Evolutionary conservation across 176 grass and related monocot species (phyloP), one percentile per base, ranked within the genome.

Genomic region (Tuctoria greenei): DNA sequence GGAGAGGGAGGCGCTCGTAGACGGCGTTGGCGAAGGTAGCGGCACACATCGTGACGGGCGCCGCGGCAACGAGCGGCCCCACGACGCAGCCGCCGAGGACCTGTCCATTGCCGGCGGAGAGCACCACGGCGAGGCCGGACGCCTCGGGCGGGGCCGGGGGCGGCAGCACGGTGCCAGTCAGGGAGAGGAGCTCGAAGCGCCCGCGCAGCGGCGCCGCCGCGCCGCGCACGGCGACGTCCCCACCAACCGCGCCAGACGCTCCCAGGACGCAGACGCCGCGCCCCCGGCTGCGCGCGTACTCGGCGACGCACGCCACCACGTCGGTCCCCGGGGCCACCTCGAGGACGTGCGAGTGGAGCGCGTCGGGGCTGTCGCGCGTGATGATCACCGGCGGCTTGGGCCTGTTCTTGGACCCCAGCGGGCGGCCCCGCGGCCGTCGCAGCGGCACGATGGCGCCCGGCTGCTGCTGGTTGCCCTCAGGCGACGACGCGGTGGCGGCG

Each of bases 381-480:
- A 90, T 83, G 84, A 90, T 81, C 76, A 90, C 76, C 34, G 88
- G 88, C 66, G 88, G 88, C 84, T 87, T 90, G 0, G 88, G 88
- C 84, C 87, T 90, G 88, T 90, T 90, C 84, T 90, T 90, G 31
- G 84, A 87, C 13, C 88, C 88, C 47, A 83, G 72, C 24, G 88
- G 88, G 1, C 88, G 80, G 0, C 88, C 88, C 1, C 88, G 75
- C 35, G 88, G 88, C 75, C 76, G 18, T 13, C 88, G 74, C 28
- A 82, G 64, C 78, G 87, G 82, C 67, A 81, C 87, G 78, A 89
- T 68, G 65, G 78, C 64, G 4, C 81, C 81, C 0, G 74, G n/a
- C 1, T 43, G 37, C 31, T 31, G 71, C 1, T 54, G 77, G 39
- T 83, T 79, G 35, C n/a, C 67, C 20, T 79, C 75, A 8, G 70